Conservation (phyloP, 305 asterid genomes). For the Nicotiana rustica region DNA sequence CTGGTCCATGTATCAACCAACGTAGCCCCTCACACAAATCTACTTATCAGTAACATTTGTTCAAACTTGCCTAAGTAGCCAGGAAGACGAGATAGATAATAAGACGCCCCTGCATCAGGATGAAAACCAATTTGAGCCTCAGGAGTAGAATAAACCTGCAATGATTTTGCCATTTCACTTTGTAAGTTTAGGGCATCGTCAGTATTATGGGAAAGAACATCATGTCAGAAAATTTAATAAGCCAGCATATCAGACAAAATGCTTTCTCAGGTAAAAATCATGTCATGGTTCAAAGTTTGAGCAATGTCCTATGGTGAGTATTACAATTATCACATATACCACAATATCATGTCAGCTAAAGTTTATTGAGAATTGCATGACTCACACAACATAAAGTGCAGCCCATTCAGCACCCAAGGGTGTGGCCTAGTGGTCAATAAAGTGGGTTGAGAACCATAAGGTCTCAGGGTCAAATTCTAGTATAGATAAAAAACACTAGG, state of each 20-base stretch:
- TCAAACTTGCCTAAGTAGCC: constrained; percentile 82
- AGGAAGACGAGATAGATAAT: constrained; percentile 97
- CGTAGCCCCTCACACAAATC: background rate
- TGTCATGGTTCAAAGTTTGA: constrained; percentile 17
- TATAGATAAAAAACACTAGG: too few species aligned
- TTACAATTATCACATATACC: background rate
- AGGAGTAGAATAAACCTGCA: constrained; percentile 79
- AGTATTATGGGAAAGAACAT: background rate
- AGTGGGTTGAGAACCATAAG: too few species aligned
- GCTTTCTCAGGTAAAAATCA: background rate
- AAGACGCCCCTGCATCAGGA: constrained; percentile 99
- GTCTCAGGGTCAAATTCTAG: too few species aligned
- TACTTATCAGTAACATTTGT: constrained; percentile 26
- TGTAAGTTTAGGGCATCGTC: constrained; percentile 7
- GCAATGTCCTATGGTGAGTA: background rate
- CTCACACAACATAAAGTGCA: background rate
- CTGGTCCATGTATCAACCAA: constrained; percentile 2
- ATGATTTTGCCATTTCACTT: constrained; percentile 32
- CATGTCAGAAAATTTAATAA: background rate
- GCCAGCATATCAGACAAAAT: constrained; percentile 3
- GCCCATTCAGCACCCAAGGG: background rate
- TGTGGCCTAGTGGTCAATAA: too few species aligned
- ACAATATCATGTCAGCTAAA: constrained; percentile 6
- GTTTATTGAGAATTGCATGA: background rate
- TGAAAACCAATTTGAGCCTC: constrained; percentile 96